Evolutionary conservation across 2,329 filamentous ascomycete species (phyloP), one percentile per base, ranked within the genome.

Genomic region (Ophiostoma novo-ulmi): DNA sequence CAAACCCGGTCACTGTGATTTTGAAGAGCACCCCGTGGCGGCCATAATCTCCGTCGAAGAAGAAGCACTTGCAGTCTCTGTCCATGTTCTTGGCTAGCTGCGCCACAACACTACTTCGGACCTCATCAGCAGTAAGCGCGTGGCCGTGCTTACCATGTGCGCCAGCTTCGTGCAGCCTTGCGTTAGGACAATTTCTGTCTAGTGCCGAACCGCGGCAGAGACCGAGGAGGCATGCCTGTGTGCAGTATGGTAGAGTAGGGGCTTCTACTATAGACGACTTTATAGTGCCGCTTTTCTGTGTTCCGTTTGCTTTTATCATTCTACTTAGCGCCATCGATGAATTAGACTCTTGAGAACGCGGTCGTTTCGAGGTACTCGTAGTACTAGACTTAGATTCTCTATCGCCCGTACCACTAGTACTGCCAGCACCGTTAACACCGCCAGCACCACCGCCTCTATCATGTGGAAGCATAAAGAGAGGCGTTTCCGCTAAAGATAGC

Each of bases 101-200:
- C 7, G 20, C 17, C 2, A 41, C n/a, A 1, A 70, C 20, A 52
- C 17, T 0, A 1, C 20, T 35, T 17, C 31, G 3, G 31, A 70
- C 13, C 13, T 41, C 39, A 41, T 41, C 39, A 13, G 39, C 39
- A 41, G 39, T 41, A 41, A 41, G 39, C 39, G 39, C 39, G 39
- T 41, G 39, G 39, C 39, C 39, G 39, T 41, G 6, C 39, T 41
- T 41, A 13, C 39, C 13, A 13, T 13, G 39, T 41, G 39, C 39
- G 52, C 17, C 52, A 58, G 52, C 52, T n/a, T 4, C n/a, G 26
- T 70, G 69, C n/a, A 70, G 13, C 11, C 36, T 14, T 2, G 22
- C 48, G 48, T 72, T 72, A 1, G 70, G 71, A 31, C 73, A 74
- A 17, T 26, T 31, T 20, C 14, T 11, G 52, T 73, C 70, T 5